These are phyloP conservation scores for Auricularia sp. DNA, from an alignment of 768 basidiomycete species.

Conservation along the genomic window DNA sequence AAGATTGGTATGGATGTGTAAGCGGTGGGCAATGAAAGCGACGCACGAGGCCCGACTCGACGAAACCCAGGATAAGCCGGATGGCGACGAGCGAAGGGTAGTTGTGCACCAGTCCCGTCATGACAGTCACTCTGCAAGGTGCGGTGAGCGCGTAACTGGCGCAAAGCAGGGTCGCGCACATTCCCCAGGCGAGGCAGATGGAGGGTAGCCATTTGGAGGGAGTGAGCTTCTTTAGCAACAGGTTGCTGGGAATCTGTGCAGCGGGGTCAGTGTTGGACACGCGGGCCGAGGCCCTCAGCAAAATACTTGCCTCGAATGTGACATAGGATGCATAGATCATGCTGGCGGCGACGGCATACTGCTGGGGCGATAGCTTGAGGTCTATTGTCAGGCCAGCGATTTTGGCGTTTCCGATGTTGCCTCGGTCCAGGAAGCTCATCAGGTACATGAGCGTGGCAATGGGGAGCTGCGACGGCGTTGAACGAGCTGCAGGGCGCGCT, in stretches of 20 bases:
- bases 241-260: conserved; percentile 11
- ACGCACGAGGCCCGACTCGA: background rate
- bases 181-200: conserved; percentile 13
- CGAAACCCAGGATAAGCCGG: background rate
- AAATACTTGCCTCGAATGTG: conserved; percentile 11
- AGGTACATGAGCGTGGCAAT: conserved; percentile 27
- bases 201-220: conserved; percentile 13
- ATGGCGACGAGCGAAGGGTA: background rate
- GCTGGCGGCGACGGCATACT: background rate
- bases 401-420: conserved; percentile 43
- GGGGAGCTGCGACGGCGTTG: background rate
- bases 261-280: background rate
- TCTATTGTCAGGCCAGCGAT: conserved; percentile 27
- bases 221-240: conserved; percentile 12
- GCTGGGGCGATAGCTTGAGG: conserved; percentile 6
- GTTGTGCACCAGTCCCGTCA: background rate
- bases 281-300: conserved; percentile 2
- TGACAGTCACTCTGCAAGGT: background rate
- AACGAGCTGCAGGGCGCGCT: background rate
- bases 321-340: conserved; percentile 25
- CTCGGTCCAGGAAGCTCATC: conserved; percentile 39
- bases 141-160: background rate
- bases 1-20: background rate
- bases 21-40: background rate
- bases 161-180: background rate